Conservation (phyloP, 495 filamentous ascomycete genomes). For the Aspergillus homomorphus region DNA sequence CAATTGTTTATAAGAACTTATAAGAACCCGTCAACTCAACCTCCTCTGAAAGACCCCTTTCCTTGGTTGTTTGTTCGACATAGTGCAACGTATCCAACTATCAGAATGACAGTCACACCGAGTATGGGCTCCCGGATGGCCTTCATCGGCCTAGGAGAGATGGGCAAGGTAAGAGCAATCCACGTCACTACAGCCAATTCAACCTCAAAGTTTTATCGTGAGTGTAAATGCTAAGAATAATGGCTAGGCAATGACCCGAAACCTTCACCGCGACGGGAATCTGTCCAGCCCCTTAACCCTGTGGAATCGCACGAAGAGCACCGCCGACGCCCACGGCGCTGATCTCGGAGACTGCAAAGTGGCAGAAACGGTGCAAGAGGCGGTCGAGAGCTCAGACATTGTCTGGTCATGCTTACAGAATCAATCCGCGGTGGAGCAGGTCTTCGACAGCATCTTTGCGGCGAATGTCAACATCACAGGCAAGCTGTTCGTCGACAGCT, state of each 20-base stretch:
- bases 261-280: slow-evolving; percentile 4
- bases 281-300: slow-evolving; percentile 1
- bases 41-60: neutral
- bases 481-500: slow-evolving; percentile 13
- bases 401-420: slow-evolving; percentile 11
- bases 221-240: neutral
- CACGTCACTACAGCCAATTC: neutral
- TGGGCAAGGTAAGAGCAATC: slow-evolving; percentile 7
- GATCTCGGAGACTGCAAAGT: slow-evolving; percentile 7
- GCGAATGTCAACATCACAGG: neutral
- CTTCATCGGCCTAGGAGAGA: slow-evolving; percentile 9
- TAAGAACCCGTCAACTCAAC: neutral
- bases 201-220: neutral
- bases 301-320: slow-evolving; percentile 9
- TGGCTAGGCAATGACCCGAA: slow-evolving; percentile 2
- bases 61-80: neutral
- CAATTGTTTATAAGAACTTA: neutral
- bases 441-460: slow-evolving; percentile 1
- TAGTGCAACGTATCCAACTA: neutral
- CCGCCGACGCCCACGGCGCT: neutral
- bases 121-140: slow-evolving; percentile 2
- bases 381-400: slow-evolving; percentile 5
- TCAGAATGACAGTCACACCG: neutral
- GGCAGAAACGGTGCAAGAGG: neutral
- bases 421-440: slow-evolving; percentile 3